phyloP scores from a whole-genome alignment of 1,284 basidiomycete genomes.

The Fistulinella cinereoalba region DNA sequence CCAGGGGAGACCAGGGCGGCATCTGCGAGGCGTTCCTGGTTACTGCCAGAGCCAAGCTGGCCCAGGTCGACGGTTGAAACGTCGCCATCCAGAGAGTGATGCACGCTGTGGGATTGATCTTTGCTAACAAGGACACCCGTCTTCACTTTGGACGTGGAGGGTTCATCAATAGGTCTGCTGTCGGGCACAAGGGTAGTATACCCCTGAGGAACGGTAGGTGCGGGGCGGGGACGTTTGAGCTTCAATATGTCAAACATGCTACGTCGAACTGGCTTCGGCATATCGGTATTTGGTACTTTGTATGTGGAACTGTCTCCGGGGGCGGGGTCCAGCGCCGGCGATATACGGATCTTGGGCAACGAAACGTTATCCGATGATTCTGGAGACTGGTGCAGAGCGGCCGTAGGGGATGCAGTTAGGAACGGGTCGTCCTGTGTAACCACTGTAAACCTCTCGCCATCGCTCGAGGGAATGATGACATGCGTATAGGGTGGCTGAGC shows the following conservation, averaged over 20 bases:
- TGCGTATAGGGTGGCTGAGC: slow-evolving; percentile 2
- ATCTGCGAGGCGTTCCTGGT: too few species aligned
- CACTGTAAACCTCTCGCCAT: slow-evolving; percentile 30
- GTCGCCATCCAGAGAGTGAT: too few species aligned
- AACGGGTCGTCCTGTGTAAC: slow-evolving; percentile 27
- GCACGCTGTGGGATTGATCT: not conserved
- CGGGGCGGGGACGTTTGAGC: slow-evolving; percentile 10
- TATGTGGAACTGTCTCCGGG: not conserved
- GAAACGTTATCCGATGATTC: not conserved
- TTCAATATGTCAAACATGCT: slow-evolving; percentile 31
- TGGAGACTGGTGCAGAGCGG: not conserved
- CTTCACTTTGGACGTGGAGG: not conserved
- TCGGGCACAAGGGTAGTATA: not conserved
- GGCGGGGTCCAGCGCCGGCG: not conserved
- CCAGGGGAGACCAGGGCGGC: too few species aligned
- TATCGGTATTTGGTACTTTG: not conserved
- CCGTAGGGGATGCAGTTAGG: not conserved
- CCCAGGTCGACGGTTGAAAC: too few species aligned
- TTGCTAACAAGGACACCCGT: not conserved
- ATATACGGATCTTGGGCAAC: slow-evolving; percentile 5
- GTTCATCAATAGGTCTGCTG: slow-evolving; percentile 1
- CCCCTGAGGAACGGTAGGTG: not conserved
- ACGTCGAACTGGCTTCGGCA: slow-evolving; percentile 22
- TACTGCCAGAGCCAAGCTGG: too few species aligned
- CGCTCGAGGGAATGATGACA: slow-evolving; percentile 22